Base-by-base conservation (phyloP, 805 yeast genomes). In the Ogataea saltuana region DNA sequence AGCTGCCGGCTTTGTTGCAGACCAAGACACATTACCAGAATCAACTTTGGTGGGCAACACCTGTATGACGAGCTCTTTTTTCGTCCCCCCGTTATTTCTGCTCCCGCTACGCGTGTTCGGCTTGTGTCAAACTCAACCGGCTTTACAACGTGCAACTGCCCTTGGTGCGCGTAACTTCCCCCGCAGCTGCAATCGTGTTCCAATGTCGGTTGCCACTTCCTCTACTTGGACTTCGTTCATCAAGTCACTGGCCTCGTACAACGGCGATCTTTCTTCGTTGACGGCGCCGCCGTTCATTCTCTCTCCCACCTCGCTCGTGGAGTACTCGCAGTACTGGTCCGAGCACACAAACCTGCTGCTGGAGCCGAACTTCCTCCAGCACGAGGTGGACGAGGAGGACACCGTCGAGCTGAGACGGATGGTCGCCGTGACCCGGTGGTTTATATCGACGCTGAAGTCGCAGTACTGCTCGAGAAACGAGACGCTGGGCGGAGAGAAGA, bases 231-330 rank as follows among this genome's bases (percentile, higher is more conserved):
- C 96, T 19, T 80, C 93, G 11, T 91, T 91, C 60, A 73, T 93
- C 54, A 88, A 88, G 67, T 87, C 96, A 30, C 79, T 91, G 50
- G 93, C 97, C 23, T 80, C 95, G 4, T 91, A 88, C 67, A 88
- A 89, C 55, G 97, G 97, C 33, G 99, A 93, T 63, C 71, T 93
- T 50, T 88, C 97, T 15, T 81, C 96, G 3, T 71, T 93, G 60
- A 90, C 99, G 2, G 99, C 99, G 3, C 99, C 99, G 15, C 97
- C 98, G 7, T 93, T 91, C 69, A 93, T 93, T 52, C 73, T 93
- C 51, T 88, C 96, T 4, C 88, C 97, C 18, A 83, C 86, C 5
- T 90, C 97, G 2, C 74, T 88, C 55, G 80, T 80, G 25, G 99
- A 93, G 70, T 93, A 87, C 67, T 85, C 97, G 17, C 91, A 88